A percentile compares a stretch with the other conserved stretches of the same genome.
These are phyloP conservation scores for Eimeria sp. DNA, from an alignment of 169 alveolate genomes.

Conservation along the genomic window DNA sequence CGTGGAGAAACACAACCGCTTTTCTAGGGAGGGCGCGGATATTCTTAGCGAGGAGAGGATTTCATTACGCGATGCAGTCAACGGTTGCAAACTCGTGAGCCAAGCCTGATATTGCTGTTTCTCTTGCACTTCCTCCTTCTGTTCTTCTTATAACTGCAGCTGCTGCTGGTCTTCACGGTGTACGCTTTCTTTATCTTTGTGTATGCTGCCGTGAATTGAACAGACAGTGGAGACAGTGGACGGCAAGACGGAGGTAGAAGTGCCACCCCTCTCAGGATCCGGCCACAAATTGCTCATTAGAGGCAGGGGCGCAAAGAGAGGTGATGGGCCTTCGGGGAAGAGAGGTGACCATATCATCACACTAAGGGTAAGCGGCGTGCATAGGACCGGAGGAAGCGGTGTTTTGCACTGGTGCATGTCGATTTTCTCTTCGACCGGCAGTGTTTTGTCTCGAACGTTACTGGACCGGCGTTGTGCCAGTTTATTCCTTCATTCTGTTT, in stretches of 20 bases:
- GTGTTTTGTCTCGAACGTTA: neutral
- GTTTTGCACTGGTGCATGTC: neutral
- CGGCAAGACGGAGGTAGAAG: constrained; percentile 8
- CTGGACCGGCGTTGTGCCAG: neutral
- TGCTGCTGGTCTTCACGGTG: neutral
- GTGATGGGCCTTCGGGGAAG: neutral
- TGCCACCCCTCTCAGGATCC: constrained; percentile 22
- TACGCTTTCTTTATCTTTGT: neutral
- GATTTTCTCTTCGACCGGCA: neutral
- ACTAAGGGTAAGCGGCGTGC: constrained; percentile 13
- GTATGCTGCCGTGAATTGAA: neutral
- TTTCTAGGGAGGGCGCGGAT: constrained; percentile 57
- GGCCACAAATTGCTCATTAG: constrained; percentile 23
- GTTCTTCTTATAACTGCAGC: neutral
- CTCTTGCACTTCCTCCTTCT: neutral
- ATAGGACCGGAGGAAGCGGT: neutral
- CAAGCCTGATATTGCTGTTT: neutral
- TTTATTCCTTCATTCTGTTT: neutral
- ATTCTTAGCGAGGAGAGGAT: constrained; percentile 53
- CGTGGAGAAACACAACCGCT: constrained; percentile 22
- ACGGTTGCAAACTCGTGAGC: constrained; percentile 38
- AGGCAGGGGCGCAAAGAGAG: constrained; percentile 35
- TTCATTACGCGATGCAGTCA: constrained; percentile 19
- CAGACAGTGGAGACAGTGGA: constrained; percentile 55
- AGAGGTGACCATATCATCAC: constrained; percentile 64